A percentile compares a stretch with the other conserved stretches of the same genome.
Conservation (phyloP, 2,329 filamentous ascomycete genomes). For the Aureobasidium sp. region DNA sequence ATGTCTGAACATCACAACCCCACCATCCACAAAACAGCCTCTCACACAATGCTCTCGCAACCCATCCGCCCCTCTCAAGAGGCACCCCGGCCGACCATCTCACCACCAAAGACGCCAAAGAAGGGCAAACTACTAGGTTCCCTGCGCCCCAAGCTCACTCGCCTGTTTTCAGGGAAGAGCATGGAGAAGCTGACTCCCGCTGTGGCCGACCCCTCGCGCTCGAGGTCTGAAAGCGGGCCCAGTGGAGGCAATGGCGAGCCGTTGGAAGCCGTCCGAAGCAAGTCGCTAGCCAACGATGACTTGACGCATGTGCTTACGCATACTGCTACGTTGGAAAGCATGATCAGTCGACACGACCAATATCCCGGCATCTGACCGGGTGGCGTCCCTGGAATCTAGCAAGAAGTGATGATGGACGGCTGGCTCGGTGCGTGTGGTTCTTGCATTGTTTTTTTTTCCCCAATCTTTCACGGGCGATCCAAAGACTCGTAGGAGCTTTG, state of each 20-base stretch:
- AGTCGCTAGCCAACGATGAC: constrained; percentile 23
- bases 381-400: background rate
- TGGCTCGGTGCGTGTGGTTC: no score
- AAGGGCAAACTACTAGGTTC: background rate
- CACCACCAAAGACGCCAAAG: background rate
- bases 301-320: constrained; percentile 23
- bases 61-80: background rate
- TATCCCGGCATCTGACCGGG: constrained; percentile 24
- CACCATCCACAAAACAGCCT: constrained; percentile 8
- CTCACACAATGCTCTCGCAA: constrained; percentile 9
- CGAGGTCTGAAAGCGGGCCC: constrained; percentile 17
- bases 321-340: constrained; percentile 29
- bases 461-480: background rate
- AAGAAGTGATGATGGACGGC: background rate
- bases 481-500: background rate
- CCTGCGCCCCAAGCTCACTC: constrained; percentile 3
- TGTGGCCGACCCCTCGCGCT: constrained; percentile 15
- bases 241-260: background rate
- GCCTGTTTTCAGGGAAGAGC: constrained; percentile 14
- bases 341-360: constrained; percentile 39
- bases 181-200: background rate
- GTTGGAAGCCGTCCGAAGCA: constrained; percentile 11
- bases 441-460: background rate
- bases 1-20: constrained; percentile 12
- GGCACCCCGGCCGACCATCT: background rate